Evolutionary conservation across 1,139 yeast species (phyloP).

Genomic region (Pneumocystis sp.): DNA sequence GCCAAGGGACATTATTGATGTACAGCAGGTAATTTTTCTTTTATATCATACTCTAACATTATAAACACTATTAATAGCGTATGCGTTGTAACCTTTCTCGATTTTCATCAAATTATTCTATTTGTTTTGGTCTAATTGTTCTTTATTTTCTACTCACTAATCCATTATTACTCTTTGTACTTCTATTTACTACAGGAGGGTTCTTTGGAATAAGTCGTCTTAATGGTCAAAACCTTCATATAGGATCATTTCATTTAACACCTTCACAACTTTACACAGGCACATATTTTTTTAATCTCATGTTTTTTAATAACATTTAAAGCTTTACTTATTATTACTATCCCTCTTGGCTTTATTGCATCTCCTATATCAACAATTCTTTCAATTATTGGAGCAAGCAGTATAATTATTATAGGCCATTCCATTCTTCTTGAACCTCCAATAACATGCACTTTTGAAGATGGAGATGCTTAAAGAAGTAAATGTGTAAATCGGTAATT

Average conservation of each 20-base stretch:
- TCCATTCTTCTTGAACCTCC: conserved; percentile 95
- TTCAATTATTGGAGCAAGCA: conserved; percentile 95
- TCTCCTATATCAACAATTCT: conserved; percentile 85
- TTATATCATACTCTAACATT: background rate
- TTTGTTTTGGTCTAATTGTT: conserved; percentile 55
- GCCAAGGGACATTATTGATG: conserved; percentile 78
- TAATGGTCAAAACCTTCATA: conserved; percentile 59
- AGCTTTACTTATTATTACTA: conserved; percentile 17
- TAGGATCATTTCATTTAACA: conserved; percentile 37
- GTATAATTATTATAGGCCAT: conserved; percentile 74
- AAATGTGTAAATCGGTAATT: background rate
- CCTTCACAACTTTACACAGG: conserved; percentile 83
- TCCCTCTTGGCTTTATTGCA: conserved; percentile 85
- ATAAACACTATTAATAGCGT: background rate
- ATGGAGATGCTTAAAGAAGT: background rate
- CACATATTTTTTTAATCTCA: conserved; percentile 37
- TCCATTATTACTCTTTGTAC: conserved; percentile 66
- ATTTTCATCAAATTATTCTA: conserved; percentile 73
- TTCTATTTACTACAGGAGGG: conserved; percentile 40
- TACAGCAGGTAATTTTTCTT: conserved; percentile 74
- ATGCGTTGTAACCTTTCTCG: conserved; percentile 47
- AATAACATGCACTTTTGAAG: conserved; percentile 32
- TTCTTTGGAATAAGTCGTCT: conserved; percentile 62
- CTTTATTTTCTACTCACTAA: conserved; percentile 69
- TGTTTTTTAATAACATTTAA: background rate